A percentile compares a stretch with the other conserved stretches of the same genome.
Conservation (phyloP, 225 moss, liverwort and hornwort species). For the Sphagnum contortum region DNA sequence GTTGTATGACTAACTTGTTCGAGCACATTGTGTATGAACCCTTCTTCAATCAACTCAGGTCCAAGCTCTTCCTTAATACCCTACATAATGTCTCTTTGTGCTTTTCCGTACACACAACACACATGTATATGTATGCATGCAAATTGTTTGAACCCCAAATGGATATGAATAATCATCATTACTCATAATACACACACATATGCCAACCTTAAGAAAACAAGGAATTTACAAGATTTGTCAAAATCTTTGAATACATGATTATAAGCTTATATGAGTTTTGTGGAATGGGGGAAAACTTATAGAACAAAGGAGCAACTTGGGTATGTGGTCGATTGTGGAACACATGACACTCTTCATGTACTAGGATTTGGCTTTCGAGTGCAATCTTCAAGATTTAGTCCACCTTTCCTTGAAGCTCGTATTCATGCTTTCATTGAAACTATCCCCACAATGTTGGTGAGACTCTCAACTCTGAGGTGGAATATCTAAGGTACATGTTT, state of each 20-base stretch:
- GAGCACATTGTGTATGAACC: slow-evolving; percentile 58
- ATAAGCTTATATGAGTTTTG: too few relatives aligned
- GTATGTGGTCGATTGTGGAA: slow-evolving; percentile 57
- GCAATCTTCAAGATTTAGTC: slow-evolving; percentile 70
- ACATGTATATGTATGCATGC: not conserved
- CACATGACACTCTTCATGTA: slow-evolving; percentile 42
- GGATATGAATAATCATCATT: not conserved
- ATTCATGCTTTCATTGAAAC: slow-evolving; percentile 53
- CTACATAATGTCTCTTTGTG: not conserved
- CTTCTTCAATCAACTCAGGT: slow-evolving; percentile 89
- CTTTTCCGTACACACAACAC: not conserved
- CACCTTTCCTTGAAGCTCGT: slow-evolving; percentile 50
- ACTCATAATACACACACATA: not conserved
- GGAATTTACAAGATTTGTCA: not conserved
- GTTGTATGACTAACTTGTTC: slow-evolving; percentile 50
- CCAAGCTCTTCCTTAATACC: not conserved
- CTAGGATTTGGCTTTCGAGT: slow-evolving; percentile 69
- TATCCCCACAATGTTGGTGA: slow-evolving; percentile 38
- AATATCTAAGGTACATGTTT: too few relatives aligned
- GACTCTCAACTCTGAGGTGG: slow-evolving; percentile 2
- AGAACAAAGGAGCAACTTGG: slow-evolving; percentile 93
- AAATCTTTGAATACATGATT: not conserved
- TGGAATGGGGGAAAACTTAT: not conserved
- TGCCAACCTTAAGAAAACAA: not conserved
- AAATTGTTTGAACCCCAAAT: not conserved